Evolutionary conservation across 495 filamentous ascomycete species (phyloP), one percentile per base, ranked within the genome.

Genomic region (Penicillium manginii): DNA sequence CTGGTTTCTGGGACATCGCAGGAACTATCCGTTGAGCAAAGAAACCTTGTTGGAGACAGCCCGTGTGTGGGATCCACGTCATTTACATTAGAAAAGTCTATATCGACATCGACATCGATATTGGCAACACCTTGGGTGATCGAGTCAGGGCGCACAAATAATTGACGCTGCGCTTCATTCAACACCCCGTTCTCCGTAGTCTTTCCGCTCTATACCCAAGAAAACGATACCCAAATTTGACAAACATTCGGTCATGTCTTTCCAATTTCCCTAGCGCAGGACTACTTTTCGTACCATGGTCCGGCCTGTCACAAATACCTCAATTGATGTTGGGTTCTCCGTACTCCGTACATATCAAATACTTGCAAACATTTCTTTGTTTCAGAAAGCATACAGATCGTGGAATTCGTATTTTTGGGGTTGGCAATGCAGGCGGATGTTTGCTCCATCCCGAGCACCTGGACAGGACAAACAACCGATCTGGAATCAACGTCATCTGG

Each of bases 1-100:
- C 57, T 57, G 61, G 61, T 60, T 50, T 39, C 57, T 54, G 62
- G 59, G 58, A 32, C 40, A 47, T 43, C 17, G 15, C 15, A 23
- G 45, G 18, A 47, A 40, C 17, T 32, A 46, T 39, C 55, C 12
- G 26, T 35, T 18, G 9, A 26, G 15, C 35, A 26, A 35, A 35
- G 35, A 37, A 57, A 50, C 46, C 46, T 50, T 57, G 32, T 50
- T 17, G 14, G 33, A 15, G 33, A 14, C 32, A 12, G 22, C 23
- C 31, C 14, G 54, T 57, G 32, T 15, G 10, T 50, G 54, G 53
- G 15, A 17, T 49, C 53, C 45, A 40, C 32, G 35, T 10, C 33
- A 40, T 50, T 22, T 43, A 11, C 18, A 26, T 18, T 43, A 5
- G 37, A 37, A 46, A 51, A 33, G 22, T 52, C 55, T 32, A 18